A percentile compares a stretch with the other conserved stretches of the same genome.
phyloP scores from a whole-genome alignment of 176 grass and related monocot species.

The Oryza brachyantha region DNA sequence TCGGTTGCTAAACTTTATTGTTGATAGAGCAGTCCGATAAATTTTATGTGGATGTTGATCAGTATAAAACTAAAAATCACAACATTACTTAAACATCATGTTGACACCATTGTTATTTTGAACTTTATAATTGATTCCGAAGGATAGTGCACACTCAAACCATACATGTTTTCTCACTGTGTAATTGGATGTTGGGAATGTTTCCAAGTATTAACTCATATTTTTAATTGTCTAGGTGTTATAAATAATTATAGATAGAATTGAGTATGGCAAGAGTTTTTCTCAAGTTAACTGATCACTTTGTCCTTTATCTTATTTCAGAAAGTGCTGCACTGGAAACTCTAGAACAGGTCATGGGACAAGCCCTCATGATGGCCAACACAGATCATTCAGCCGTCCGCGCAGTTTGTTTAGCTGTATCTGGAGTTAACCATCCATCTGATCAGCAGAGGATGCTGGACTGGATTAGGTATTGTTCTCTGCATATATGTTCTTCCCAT shows the following conservation, averaged over 20 bases:
- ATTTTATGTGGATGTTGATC: background rate
- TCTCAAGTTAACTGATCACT: slow-evolving; percentile 12
- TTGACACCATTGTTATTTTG: background rate
- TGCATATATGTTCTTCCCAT: background rate
- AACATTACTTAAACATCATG: background rate
- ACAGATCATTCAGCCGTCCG: slow-evolving; percentile 51
- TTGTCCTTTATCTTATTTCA: slow-evolving; percentile 36
- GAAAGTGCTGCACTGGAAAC: slow-evolving; percentile 68
- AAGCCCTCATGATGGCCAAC: slow-evolving; percentile 61
- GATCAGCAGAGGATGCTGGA: slow-evolving; percentile 85
- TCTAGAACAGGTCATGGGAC: slow-evolving; percentile 68
- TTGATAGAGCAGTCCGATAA: background rate
- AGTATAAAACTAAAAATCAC: background rate
- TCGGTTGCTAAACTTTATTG: background rate
- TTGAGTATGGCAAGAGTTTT: background rate
- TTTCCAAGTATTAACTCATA: background rate
- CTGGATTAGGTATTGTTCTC: slow-evolving; percentile 71
- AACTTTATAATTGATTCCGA: background rate
- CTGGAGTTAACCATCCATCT: slow-evolving; percentile 90
- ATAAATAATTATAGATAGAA: background rate
- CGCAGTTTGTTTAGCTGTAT: slow-evolving; percentile 89
- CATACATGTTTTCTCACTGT: background rate
- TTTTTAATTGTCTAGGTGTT: background rate
- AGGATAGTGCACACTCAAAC: background rate
- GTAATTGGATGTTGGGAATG: background rate